phyloP scores from a whole-genome alignment of 2,329 filamentous ascomycete genomes.

The Sporothrix humicola region DNA sequence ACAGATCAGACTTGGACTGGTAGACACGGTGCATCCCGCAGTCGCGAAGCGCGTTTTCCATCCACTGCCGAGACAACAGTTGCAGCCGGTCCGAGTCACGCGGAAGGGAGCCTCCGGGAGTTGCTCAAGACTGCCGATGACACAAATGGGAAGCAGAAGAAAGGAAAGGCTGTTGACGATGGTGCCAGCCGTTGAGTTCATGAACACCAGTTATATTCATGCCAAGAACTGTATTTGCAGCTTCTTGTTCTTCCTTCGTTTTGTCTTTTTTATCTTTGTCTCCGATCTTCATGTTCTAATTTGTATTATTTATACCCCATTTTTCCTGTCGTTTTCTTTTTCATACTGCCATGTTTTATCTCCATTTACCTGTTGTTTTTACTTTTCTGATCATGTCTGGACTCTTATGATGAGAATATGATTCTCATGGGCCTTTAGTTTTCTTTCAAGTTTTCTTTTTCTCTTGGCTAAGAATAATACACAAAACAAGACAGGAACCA shows the following conservation, averaged over 20 bases:
- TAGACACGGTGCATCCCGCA: background rate
- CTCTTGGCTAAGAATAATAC: background rate
- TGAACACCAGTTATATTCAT: background rate
- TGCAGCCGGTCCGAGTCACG: slow-evolving; percentile 47
- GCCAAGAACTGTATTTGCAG: background rate
- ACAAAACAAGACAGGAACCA: slow-evolving; percentile 15
- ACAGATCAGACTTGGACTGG: background rate
- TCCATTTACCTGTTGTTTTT: slow-evolving; percentile 1
- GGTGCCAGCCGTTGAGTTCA: background rate
- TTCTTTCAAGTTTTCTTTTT: background rate
- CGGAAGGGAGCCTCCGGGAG: slow-evolving; percentile 62
- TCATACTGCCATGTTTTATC: background rate
- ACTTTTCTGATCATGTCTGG: slow-evolving; percentile 18
- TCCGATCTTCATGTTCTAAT: slow-evolving; percentile 4
- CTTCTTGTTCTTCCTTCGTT: background rate
- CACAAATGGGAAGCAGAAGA: slow-evolving; percentile 35
- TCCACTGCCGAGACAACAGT: background rate
- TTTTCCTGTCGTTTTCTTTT: background rate
- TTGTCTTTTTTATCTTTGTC: slow-evolving; percentile 16
- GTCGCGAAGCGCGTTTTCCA: background rate
- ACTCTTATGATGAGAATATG: slow-evolving; percentile 29
- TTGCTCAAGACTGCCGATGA: slow-evolving; percentile 53
- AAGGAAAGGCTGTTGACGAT: slow-evolving; percentile 41
- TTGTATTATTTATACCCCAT: slow-evolving; percentile 25
- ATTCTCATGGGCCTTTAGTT: slow-evolving; percentile 4